Evolutionary conservation across 805 yeast genomes (phyloP), one percentile per base, ranked within the genome.

Genomic region (Candida koratica): DNA sequence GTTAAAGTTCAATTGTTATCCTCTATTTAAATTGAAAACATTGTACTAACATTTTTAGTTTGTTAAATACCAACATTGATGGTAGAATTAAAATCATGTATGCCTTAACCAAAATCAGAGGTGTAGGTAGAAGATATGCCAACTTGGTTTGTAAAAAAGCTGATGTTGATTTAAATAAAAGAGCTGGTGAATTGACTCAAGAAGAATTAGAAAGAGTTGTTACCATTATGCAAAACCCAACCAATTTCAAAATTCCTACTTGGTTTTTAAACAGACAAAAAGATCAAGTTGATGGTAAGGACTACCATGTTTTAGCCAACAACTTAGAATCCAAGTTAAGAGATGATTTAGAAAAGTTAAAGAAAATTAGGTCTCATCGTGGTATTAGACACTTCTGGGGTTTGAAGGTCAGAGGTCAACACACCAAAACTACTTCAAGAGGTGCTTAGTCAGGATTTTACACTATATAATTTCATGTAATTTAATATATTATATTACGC

Each of bases 351-450:
- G 98, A 93, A 81, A 90, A 97, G 83, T 81, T 93, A 75, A 94
- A 94, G 95, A 93, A 93, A 79, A 93, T 94, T 84, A 94, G 98
- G 83, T 79, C 97, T 67, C 98, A 93, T 93, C 82, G 97, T 77
- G 99, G 99, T 90, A 84, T 93, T 75, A 88, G 99, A 84, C 99
- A 93, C 81, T 89, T 82, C 90, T 93, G 97, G 97, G 97, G 97
- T 72, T 79, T 93, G 72, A 93, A 93, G 81, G 98, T 94, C 74
- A 88, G 98, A 83, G 98, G 98, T 79, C 98, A 93, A 81, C 99
- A 93, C 81, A 93, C 99, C 83, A 93, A 93, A 85, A 90, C 98
- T 71, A 93, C 99, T 63, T 95, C 97, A 73, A 88, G 98, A 80
- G 89, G 95, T 58, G 70, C 67, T 60, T 66, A 44, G 42, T 17